These are phyloP conservation scores for Saturnispora halmiae DNA, from an alignment of 805 yeast species.

Conservation along the genomic window DNA sequence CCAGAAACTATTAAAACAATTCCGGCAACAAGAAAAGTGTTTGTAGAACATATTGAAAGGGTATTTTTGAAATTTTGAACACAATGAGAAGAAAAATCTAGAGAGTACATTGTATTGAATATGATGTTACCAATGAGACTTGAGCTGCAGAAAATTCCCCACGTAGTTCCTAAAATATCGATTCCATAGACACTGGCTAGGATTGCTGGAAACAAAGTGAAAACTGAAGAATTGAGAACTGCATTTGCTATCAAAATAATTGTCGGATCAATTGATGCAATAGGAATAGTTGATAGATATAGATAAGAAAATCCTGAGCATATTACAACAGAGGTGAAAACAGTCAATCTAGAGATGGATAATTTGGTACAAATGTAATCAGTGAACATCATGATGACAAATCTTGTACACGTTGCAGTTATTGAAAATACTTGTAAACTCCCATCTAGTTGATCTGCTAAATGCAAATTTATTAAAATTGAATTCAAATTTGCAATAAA, in stretches of 20 bases:
- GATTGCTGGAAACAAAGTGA: slow-evolving; percentile 79
- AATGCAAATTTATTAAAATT: slow-evolving; percentile 20
- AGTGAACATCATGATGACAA: slow-evolving; percentile 56
- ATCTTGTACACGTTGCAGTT: slow-evolving; percentile 62
- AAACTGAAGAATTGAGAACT: slow-evolving; percentile 58
- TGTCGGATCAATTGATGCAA: slow-evolving; percentile 16
- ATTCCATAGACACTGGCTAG: slow-evolving; percentile 82
- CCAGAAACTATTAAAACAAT: slow-evolving; percentile 20
- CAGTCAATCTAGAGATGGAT: slow-evolving; percentile 23
- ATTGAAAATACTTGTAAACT: slow-evolving; percentile 34
- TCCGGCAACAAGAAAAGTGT: slow-evolving; percentile 27
- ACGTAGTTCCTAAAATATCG: slow-evolving; percentile 80
- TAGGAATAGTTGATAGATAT: slow-evolving; percentile 24
- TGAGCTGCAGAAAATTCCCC: slow-evolving; percentile 84
- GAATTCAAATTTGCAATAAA: slow-evolving; percentile 73
- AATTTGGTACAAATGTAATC: slow-evolving; percentile 42
- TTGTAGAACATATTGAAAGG: slow-evolving; percentile 28
- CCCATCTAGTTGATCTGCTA: slow-evolving; percentile 16
- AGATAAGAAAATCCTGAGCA: slow-evolving; percentile 24
- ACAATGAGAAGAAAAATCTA: slow-evolving; percentile 43
- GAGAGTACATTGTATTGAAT: slow-evolving; percentile 63
- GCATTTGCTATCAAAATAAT: slow-evolving; percentile 23
- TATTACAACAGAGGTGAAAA: slow-evolving; percentile 21
- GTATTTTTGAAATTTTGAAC: slow-evolving; percentile 7
- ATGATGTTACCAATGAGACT: slow-evolving; percentile 37